Evolutionary conservation across 495 filamentous ascomycete species (phyloP), one percentile per base, ranked within the genome.

Genomic region (Annulohypoxylon bovei): DNA sequence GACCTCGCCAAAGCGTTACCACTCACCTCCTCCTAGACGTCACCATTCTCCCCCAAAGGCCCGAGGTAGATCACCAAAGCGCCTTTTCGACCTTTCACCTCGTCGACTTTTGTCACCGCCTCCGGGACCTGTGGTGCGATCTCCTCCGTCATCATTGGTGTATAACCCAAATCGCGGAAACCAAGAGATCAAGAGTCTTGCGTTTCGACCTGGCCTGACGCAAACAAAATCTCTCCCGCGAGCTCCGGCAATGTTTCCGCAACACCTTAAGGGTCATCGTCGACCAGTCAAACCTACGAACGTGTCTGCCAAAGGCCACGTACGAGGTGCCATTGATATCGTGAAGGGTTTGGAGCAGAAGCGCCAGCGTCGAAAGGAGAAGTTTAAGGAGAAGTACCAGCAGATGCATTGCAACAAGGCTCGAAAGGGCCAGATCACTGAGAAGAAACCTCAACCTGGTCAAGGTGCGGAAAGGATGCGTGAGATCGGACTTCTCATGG

Each of bases 301-400:
- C 40, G 59, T 46, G 83, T 87, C 64, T n/a, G 12, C 64, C 22
- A 53, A 50, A 11, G 67, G 84, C 25, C 88, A 92, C 66, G 86
- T 86, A 27, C 88, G 95, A 66, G 93, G 93, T 47, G 94, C 95
- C 28, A 94, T 98, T 70, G 96, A 98, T 76, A 98, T 99, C 68
- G 93, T 97, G 80, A 94, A 97, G 76, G 95, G 95, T 5, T 88
- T 99, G 6, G 95, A 98, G 83, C 89, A 92, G 80, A 97, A 95
- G 81, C 89, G 95, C 44, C 92, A 94, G 79, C 89, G 93, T 58
- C 92, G 95, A 60, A 92, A 90, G 80, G 92, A 97, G 80, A 95
- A 95, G 77, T 93, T 91, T 75, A 75, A 75, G 52, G 75, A 77
- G 62, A 91, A 88, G 80, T 77, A 77, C 11, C 77, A 80, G 39